Conservation (phyloP, 495 filamentous ascomycete genomes). For the Durotheca rogersii region DNA sequence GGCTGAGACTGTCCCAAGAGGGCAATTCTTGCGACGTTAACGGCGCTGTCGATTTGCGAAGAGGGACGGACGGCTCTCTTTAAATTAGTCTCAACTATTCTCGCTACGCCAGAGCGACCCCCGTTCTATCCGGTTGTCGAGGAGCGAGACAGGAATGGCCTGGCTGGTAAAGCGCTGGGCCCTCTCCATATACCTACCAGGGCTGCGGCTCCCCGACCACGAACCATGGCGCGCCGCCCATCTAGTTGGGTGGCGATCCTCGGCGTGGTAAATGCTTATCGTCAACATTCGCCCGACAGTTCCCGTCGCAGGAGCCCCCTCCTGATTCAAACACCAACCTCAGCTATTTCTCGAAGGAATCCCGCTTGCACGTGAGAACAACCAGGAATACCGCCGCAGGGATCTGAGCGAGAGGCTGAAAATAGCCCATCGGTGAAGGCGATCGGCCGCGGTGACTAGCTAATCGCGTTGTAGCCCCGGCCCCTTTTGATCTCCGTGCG, state of each 20-base stretch:
- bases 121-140: neutral
- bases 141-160: neutral
- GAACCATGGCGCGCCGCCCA: neutral
- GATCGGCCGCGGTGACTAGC: slow-evolving; percentile 24
- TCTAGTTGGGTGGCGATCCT: neutral
- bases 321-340: neutral
- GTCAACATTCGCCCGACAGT: no score
- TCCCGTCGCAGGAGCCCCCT: neutral
- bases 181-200: neutral
- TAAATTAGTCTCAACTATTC: neutral
- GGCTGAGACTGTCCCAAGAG: slow-evolving; percentile 14
- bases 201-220: neutral
- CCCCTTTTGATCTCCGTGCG: slow-evolving; percentile 17
- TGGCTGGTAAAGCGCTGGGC: neutral
- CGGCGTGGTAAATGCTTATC: no score
- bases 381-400: neutral
- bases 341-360: neutral
- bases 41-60: neutral
- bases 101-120: neutral
- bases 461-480: slow-evolving; percentile 20
- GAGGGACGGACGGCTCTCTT: neutral
- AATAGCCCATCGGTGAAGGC: slow-evolving; percentile 7
- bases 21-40: neutral
- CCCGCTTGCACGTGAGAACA: slow-evolving; percentile 6
- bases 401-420: slow-evolving; percentile 10